Evolutionary conservation across 306 rosid species (phyloP), one percentile per base, ranked within the genome.

Genomic region (Parietaria judaica): DNA sequence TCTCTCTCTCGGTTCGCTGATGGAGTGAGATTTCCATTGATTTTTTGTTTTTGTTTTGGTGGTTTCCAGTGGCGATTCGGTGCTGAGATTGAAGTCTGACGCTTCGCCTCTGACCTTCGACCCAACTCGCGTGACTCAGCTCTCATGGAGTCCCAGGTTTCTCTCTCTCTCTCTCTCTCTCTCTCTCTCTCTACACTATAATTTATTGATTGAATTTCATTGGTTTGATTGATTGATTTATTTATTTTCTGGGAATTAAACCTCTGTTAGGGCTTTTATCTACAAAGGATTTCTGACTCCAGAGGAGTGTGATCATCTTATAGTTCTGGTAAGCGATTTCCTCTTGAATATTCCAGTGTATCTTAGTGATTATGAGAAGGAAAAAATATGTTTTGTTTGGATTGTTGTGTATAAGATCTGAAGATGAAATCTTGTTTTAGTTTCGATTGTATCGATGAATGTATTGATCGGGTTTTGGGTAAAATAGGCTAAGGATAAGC

Each of bases 131-230:
- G 95, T 84, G 23, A 79, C 74, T 74, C 95, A 86, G 72, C 99
- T 94, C 65, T 82, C 95, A 4, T 94, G 99, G 99, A 15, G 7
- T 52, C 99, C 99, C 10, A 94, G 99, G 99, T 88, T 53, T 60
- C n/a, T 66, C 52, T 51, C 70, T 69, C 23, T 37, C 13, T 48
- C 56, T 17, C 1, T 36, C n/a, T n/a, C n/a, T 60, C n/a, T 66
- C 52, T 51, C 70, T 69, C 23, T 37, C 13, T 48, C 56, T 17
- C 1, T 36, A n/a, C n/a, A n/a, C n/a, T n/a, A n/a, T n/a, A n/a
- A 50, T 35, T 64, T 9, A 13, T 9, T 14, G 38, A 45, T 59
- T 43, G 17, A 14, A 43, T 8, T 4, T 67, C 4, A 47, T 5
- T 38, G 35, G n/a, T 46, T 5, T 45, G 1, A 46, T 46, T 46